These are phyloP conservation scores for Colletotrichum sublineola DNA, from an alignment of 2,329 filamentous ascomycete genomes.

Conservation along the genomic window DNA sequence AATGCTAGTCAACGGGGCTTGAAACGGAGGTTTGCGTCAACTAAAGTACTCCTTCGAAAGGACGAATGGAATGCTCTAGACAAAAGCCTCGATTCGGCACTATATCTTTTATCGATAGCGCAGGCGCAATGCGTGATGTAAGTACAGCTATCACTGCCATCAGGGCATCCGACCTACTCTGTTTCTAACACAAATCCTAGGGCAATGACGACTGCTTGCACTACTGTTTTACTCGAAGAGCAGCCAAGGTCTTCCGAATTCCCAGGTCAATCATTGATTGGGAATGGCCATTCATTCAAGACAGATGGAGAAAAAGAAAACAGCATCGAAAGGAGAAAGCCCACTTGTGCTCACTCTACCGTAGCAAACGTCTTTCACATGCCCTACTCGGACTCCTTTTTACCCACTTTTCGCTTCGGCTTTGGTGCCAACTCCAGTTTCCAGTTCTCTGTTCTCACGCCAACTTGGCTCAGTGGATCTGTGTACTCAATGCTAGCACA, in stretches of 20 bases:
- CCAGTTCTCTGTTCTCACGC: constrained; percentile 8
- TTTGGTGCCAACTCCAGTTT: not conserved
- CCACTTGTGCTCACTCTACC: not conserved
- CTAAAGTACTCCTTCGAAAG: constrained; percentile 45
- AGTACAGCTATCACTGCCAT: constrained; percentile 4
- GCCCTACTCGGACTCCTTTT: not conserved
- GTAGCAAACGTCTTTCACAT: not conserved
- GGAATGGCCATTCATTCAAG: not conserved
- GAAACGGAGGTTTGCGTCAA: constrained; percentile 42
- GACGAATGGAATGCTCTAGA: constrained; percentile 42
- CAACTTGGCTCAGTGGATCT: constrained; percentile 9
- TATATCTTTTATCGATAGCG: constrained; percentile 43
- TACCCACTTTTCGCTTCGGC: not conserved
- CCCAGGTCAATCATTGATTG: not conserved
- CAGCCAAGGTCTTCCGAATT: not conserved
- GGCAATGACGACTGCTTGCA: not conserved
- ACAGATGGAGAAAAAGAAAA: not conserved
- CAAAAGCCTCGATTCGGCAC: constrained; percentile 37
- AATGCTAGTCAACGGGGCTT: constrained; percentile 31
- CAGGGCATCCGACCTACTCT: not conserved
- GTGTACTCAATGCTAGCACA: constrained; percentile 23
- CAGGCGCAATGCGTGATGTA: constrained; percentile 44
- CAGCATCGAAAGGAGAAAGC: not conserved
- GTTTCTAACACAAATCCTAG: not conserved
- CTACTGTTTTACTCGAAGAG: not conserved